phyloP scores from a whole-genome alignment of 306 rosid species.

The Cucurbita moschata region DNA sequence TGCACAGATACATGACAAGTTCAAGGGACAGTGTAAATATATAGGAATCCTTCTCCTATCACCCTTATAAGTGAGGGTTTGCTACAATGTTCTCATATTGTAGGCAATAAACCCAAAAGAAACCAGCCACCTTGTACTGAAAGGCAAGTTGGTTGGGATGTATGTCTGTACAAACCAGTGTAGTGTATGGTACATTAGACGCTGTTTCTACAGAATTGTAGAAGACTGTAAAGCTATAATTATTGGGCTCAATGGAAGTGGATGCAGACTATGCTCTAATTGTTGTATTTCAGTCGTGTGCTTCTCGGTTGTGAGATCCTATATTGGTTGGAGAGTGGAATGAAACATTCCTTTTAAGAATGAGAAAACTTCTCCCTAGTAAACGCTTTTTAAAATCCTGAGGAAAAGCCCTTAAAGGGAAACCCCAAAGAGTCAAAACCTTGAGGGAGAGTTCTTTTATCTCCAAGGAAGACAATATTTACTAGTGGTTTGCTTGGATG shows the following conservation, averaged over 20 bases:
- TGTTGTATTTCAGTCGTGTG: neutral
- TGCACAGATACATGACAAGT: conserved; percentile 9
- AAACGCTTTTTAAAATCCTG: too few relatives aligned
- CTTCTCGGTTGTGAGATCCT: neutral
- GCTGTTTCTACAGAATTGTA: conserved; percentile 11
- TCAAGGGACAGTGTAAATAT: conserved; percentile 2
- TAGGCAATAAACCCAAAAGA: conserved; percentile 15
- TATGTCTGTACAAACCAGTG: neutral
- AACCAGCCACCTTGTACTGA: neutral
- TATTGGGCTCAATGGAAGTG: neutral
- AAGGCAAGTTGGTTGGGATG: neutral
- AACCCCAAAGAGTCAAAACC: too few relatives aligned
- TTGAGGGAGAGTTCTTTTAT: too few relatives aligned
- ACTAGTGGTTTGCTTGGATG: too few relatives aligned
- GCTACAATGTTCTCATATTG: conserved; percentile 4
- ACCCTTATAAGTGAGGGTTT: neutral
- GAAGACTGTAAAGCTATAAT: conserved; percentile 7
- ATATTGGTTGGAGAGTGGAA: too few relatives aligned
- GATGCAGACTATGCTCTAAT: neutral
- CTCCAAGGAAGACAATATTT: too few relatives aligned
- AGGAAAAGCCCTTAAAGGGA: too few relatives aligned
- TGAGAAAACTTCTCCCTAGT: too few relatives aligned
- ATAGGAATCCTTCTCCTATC: conserved; percentile 1
- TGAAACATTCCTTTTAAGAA: too few relatives aligned
- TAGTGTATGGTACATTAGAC: conserved; percentile 7